Evolutionary conservation across 1,284 basidiomycete species (phyloP).

Genomic region (Puccinia triticina): DNA sequence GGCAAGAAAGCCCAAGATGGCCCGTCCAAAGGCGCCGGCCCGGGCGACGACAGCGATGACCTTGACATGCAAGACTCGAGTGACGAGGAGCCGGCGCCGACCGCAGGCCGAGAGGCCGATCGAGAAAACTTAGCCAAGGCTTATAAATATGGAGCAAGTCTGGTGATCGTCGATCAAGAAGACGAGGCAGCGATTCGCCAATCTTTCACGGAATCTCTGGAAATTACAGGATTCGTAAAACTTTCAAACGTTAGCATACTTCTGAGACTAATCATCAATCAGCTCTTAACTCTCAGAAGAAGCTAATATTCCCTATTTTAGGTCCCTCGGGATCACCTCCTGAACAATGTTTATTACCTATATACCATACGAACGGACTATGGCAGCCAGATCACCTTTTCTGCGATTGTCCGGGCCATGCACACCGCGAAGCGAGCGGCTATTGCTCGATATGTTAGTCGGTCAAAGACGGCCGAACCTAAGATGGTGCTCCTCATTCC

Average conservation of each 20-base stretch:
- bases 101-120: constrained; percentile 30
- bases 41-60: constrained; percentile 22
- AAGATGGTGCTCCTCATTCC: constrained; percentile 45
- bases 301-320: constrained; percentile 1
- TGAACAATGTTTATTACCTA: constrained; percentile 49
- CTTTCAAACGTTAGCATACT: constrained; percentile 16
- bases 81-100: constrained; percentile 24
- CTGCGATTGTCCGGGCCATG: constrained; percentile 25
- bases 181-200: constrained; percentile 33
- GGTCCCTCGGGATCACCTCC: constrained; percentile 44
- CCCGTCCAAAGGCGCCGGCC: neutral
- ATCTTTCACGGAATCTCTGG: constrained; percentile 19
- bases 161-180: constrained; percentile 31
- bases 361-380: neutral
- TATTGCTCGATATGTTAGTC: constrained; percentile 34
- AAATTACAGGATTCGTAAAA: constrained; percentile 34
- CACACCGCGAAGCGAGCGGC: neutral
- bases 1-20: constrained; percentile 7
- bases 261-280: neutral
- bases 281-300: neutral
- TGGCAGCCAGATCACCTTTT: constrained; percentile 28
- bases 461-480: constrained; percentile 22
- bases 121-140: constrained; percentile 19
- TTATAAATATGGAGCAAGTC: constrained; percentile 42
- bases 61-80: neutral